Percentiles rank a stretch among this genome's conserved stretches.
phyloP scores from a whole-genome alignment of 345 rosid species.

The Arabidopsis suecica region DNA sequence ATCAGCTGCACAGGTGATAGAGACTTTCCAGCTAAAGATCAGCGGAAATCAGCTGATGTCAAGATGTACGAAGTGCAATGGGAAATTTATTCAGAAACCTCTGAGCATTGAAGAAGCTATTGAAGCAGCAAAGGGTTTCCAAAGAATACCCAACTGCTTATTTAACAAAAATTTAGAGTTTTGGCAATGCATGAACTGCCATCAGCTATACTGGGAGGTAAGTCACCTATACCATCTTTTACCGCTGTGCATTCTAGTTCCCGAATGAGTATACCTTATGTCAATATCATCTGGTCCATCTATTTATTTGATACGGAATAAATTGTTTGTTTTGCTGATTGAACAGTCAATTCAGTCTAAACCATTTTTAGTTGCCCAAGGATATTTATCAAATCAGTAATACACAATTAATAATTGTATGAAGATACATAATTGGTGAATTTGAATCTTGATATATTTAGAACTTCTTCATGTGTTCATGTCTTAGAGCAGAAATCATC shows the following conservation, averaged over 20 bases:
- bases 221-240: not conserved
- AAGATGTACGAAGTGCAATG: constrained; percentile 94
- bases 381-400: not conserved
- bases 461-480: not conserved
- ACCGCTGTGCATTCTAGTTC: constrained; percentile 8
- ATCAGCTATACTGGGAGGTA: constrained; percentile 99
- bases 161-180: constrained; percentile 84
- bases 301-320: not conserved
- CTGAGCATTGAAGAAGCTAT: constrained; percentile 80
- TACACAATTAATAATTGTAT: not conserved
- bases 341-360: not conserved
- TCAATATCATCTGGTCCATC: constrained; percentile 16
- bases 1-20: constrained; percentile 63
- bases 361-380: not conserved
- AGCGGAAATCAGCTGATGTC: constrained; percentile 83
- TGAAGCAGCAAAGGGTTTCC: constrained; percentile 95
- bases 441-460: not conserved
- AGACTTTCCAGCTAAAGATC: constrained; percentile 69
- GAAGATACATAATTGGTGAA: not conserved
- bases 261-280: not conserved
- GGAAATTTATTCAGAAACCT: constrained; percentile 87
- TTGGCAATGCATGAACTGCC: constrained; percentile 97
- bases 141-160: constrained; percentile 83
- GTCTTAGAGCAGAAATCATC: constrained; percentile 9
- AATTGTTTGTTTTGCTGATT: not conserved